Evolutionary conservation across 176 grass and related monocot genomes (phyloP).

Genomic region (Aegilops sharonensis): DNA sequence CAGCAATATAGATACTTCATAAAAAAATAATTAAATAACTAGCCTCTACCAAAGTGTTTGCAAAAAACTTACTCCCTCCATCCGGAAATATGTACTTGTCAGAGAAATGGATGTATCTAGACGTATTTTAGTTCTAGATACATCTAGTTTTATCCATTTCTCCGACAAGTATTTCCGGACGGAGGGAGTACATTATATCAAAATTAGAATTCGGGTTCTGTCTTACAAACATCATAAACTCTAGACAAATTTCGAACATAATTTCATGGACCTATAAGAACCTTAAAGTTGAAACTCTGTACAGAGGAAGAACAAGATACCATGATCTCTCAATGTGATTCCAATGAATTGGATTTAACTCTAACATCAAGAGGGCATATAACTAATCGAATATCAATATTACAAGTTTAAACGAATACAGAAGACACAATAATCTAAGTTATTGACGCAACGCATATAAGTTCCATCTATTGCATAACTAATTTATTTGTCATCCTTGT

Average conservation of each 20-base stretch:
- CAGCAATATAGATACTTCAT: neutral
- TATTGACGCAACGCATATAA: neutral
- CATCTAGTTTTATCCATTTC: too few relatives aligned
- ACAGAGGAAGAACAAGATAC: neutral
- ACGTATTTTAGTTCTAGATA: neutral
- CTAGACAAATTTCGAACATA: neutral
- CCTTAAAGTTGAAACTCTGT: neutral
- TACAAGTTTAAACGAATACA: neutral
- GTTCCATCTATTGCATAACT: neutral
- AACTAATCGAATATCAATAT: slow-evolving; percentile 3
- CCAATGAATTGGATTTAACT: slow-evolving; percentile 2
- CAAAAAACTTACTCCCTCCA: neutral
- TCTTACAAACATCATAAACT: neutral
- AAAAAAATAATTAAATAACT: neutral
- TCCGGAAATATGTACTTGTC: too few relatives aligned
- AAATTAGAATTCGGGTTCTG: neutral
- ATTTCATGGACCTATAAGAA: neutral
- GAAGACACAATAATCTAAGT: neutral
- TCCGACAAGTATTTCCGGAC: neutral
- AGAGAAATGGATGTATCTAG: too few relatives aligned
- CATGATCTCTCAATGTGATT: neutral
- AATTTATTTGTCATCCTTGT: neutral
- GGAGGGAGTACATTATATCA: neutral
- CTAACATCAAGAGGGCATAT: slow-evolving; percentile 6
- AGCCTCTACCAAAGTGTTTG: neutral